phyloP scores from a whole-genome alignment of 1,284 basidiomycete genomes.

The Puccinia hordei region DNA sequence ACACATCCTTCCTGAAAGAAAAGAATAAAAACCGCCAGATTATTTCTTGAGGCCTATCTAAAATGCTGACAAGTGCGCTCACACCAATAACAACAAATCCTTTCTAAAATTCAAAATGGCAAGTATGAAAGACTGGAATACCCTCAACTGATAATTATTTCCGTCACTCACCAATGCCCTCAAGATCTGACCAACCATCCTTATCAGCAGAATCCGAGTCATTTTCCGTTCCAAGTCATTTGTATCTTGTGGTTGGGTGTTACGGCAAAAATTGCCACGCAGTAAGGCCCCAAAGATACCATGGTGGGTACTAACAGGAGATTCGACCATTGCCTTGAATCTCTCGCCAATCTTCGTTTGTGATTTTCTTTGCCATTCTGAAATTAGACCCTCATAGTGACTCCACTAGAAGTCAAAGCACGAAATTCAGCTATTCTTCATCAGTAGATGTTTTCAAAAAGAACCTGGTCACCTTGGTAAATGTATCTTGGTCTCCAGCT shows the following conservation, averaged over 20 bases:
- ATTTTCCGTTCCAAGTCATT: slow-evolving; percentile 10
- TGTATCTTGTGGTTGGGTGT: background rate
- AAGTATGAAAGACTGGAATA: background rate
- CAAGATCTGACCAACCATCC: background rate
- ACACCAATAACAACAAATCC: slow-evolving; percentile 15
- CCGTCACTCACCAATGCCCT: slow-evolving; percentile 6
- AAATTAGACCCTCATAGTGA: background rate
- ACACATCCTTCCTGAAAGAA: background rate
- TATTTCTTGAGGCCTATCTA: background rate
- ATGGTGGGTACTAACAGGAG: background rate
- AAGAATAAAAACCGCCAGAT: too few species aligned
- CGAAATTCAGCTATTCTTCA: background rate
- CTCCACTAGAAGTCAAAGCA: slow-evolving; percentile 8
- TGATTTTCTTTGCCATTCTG: background rate
- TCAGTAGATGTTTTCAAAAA: background rate
- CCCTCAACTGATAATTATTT: background rate
- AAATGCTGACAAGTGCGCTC: background rate
- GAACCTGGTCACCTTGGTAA: slow-evolving; percentile 11
- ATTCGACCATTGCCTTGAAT: background rate
- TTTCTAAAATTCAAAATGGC: background rate
- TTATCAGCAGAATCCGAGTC: background rate
- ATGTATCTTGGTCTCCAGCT: background rate
- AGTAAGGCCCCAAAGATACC: slow-evolving; percentile 4
- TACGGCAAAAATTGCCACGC: background rate
- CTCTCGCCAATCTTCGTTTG: background rate